Percentiles rank a stretch among this genome's conserved stretches.
Conservation (phyloP, 2,329 filamentous ascomycete genomes). For the Calonectria hongkongensis region DNA sequence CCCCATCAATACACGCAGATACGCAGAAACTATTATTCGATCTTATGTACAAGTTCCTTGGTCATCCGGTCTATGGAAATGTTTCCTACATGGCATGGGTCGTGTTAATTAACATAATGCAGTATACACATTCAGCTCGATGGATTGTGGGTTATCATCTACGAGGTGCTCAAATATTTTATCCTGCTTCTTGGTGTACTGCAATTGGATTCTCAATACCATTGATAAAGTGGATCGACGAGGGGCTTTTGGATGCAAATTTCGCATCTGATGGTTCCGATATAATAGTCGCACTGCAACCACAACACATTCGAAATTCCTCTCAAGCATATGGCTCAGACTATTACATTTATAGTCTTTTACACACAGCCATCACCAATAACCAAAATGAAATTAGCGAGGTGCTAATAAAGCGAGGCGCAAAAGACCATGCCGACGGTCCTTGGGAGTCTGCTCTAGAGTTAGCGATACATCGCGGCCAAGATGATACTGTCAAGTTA, state of each 20-base stretch:
- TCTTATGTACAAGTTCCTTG: not conserved
- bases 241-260: constrained; percentile 1
- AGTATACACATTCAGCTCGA: not conserved
- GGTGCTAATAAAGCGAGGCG: not conserved
- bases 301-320: not conserved
- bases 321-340: not conserved
- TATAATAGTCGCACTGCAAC: not conserved
- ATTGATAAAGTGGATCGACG: not conserved
- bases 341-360: not conserved
- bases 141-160: not conserved
- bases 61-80: not conserved
- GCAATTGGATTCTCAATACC: constrained; percentile 1
- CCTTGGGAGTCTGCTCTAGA: not conserved
- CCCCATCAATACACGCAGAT: not conserved
- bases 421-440: not conserved
- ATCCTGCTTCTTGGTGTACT: constrained; percentile 2
- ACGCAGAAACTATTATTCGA: not conserved
- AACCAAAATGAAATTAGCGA: not conserved
- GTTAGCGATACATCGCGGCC: not conserved
- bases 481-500: not conserved
- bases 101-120: not conserved
- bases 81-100: not conserved
- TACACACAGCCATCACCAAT: not conserved
- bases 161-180: not conserved
- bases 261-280: not conserved